Percentiles rank a stretch among this genome's conserved stretches.
These are phyloP conservation scores for Phytopythium ostracodes DNA, from an alignment of 352 stramenopile species.

Conservation along the genomic window DNA sequence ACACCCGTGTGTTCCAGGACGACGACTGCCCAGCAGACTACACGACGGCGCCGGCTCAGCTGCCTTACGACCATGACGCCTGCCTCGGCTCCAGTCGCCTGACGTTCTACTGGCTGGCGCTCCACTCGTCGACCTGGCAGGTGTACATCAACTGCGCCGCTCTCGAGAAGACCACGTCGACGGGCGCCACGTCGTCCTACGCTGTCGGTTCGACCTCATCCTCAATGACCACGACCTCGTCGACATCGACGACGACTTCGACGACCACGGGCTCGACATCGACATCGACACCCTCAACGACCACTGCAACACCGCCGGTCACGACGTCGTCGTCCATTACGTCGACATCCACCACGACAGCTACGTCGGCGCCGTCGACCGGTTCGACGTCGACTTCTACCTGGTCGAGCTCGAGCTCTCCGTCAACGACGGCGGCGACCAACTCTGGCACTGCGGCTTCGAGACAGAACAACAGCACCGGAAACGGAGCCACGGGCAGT, in stretches of 20 bases:
- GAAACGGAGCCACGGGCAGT: background rate
- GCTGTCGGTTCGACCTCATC: slow-evolving; percentile 19
- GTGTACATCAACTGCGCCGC: slow-evolving; percentile 10
- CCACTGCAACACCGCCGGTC: slow-evolving; percentile 7
- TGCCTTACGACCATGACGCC: slow-evolving; percentile 30
- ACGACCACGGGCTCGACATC: slow-evolving; percentile 13
- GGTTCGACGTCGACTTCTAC: background rate
- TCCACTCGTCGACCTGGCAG: slow-evolving; percentile 43
- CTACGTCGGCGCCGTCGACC: background rate
- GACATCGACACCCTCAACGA: slow-evolving; percentile 1
- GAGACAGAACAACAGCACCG: background rate
- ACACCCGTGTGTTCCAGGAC: slow-evolving; percentile 33
- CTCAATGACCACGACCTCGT: slow-evolving; percentile 11
- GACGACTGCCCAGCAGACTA: slow-evolving; percentile 34
- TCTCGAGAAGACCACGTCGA: slow-evolving; percentile 15
- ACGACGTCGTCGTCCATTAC: slow-evolving; percentile 1
- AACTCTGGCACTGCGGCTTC: background rate
- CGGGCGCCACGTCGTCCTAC: slow-evolving; percentile 18
- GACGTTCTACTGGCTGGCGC: slow-evolving; percentile 37
- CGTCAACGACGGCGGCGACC: background rate
- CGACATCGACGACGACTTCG: no score
- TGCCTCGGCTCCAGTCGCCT: slow-evolving; percentile 24
- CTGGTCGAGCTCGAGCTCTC: background rate
- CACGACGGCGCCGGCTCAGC: slow-evolving; percentile 20
- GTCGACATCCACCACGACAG: background rate